These are phyloP conservation scores for Plasmodium berghei DNA, from an alignment of 169 alveolate species.

Conservation along the genomic window DNA sequence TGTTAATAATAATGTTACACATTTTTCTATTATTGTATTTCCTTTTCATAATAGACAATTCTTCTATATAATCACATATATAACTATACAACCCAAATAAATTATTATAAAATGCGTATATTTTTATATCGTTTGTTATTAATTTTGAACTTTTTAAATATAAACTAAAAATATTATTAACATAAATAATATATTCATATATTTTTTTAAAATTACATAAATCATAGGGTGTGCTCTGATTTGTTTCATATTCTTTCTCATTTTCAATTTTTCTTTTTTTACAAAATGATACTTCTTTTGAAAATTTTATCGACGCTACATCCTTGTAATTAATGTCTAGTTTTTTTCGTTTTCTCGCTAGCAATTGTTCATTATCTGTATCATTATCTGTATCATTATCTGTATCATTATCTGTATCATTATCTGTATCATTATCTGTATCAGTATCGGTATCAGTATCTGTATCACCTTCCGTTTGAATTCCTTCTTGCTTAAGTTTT, in stretches of 20 bases:
- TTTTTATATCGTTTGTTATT: conserved; percentile 19
- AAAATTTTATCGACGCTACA: too few relatives aligned
- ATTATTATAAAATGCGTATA: conserved; percentile 50
- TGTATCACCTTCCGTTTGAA: too few relatives aligned
- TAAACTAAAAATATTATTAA: conserved; percentile 38
- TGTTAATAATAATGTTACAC: neutral
- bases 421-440: too few relatives aligned
- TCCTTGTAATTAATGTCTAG: neutral
- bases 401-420: too few relatives aligned
- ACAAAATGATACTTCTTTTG: neutral
- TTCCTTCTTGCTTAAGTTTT: neutral
- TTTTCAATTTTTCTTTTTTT: conserved; percentile 19
- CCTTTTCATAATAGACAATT: neutral
- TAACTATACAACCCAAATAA: conserved; percentile 49
- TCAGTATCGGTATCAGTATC: too few relatives aligned
- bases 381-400: too few relatives aligned
- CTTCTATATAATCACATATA: conserved; percentile 17
- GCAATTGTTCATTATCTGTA: too few relatives aligned
- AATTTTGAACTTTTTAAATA: conserved; percentile 24
- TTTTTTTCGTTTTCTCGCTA: neutral
- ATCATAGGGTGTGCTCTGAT: neutral
- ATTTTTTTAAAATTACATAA: neutral
- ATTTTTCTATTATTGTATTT: neutral
- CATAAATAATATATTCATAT: conserved; percentile 8
- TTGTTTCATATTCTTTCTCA: neutral